Evolutionary conservation across 495 filamentous ascomycete species (phyloP).

Genomic region (Cercophora newfieldiana): DNA sequence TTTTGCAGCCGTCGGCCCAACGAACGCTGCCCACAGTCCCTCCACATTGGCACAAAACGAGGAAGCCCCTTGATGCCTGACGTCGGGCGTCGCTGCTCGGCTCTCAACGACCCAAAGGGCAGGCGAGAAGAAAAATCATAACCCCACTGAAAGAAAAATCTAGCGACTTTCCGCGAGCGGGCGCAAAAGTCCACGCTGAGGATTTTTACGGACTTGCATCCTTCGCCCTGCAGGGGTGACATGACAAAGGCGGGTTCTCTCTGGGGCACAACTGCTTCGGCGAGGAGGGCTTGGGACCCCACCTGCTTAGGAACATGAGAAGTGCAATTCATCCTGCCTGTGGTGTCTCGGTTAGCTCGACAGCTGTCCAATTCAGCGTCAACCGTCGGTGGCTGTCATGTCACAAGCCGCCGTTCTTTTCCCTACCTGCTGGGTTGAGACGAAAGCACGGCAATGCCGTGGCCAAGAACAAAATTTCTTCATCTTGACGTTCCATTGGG

Average conservation of each 20-base stretch:
- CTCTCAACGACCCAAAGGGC: not conserved
- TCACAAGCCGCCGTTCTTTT: not conserved
- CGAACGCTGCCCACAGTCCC: not conserved
- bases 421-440: not conserved
- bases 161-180: not conserved
- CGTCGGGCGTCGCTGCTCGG: slow-evolving; percentile 6
- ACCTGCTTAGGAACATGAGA: not conserved
- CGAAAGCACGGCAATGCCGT: slow-evolving; percentile 1
- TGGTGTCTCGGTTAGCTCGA: not conserved
- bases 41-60: not conserved
- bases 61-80: slow-evolving; percentile 11
- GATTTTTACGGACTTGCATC: not conserved
- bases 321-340: not conserved
- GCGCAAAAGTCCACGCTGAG: not conserved
- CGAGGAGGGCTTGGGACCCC: not conserved
- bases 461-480: not conserved
- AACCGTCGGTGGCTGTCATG: not conserved
- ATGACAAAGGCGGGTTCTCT: not conserved
- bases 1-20: not conserved
- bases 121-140: not conserved
- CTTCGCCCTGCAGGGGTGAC: not conserved
- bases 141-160: slow-evolving; percentile 13
- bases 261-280: not conserved
- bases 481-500: not conserved
- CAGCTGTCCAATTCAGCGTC: no score